These are phyloP conservation scores for Parachaetomium inaequale DNA, from an alignment of 495 filamentous ascomycete species.

Conservation along the genomic window DNA sequence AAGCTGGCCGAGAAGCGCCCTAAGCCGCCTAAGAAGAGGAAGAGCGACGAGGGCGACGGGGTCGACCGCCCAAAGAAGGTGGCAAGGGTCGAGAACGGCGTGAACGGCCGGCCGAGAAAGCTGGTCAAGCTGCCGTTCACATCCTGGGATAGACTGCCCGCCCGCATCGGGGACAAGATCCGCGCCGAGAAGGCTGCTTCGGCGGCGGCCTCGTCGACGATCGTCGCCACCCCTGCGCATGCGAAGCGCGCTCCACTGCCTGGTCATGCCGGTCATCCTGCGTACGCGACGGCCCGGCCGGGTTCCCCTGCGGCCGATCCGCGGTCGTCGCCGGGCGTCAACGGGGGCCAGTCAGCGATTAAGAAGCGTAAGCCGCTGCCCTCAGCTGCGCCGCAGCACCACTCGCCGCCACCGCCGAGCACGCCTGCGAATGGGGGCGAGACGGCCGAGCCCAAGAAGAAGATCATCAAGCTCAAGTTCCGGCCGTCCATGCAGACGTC, in stretches of 20 bases:
- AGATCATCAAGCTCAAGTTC: conserved; percentile 39
- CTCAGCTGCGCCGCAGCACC: conserved; percentile 28
- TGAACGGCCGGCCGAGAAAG: conserved; percentile 23
- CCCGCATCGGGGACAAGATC: conserved; percentile 3
- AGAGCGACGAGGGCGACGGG: conserved; percentile 31
- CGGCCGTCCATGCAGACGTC: conserved; percentile 11
- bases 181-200: neutral
- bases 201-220: conserved; percentile 14
- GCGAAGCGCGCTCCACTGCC: conserved; percentile 12
- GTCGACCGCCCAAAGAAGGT: conserved; percentile 38
- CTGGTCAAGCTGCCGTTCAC: conserved; percentile 25
- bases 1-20: conserved; percentile 21
- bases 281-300: neutral
- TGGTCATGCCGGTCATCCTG: neutral
- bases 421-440: conserved; percentile 7
- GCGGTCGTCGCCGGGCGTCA: conserved; percentile 7
- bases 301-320: neutral
- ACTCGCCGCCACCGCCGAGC: conserved; percentile 10
- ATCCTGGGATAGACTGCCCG: conserved; percentile 21
- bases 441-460: conserved; percentile 11
- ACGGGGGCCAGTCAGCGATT: neutral
- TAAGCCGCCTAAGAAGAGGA: conserved; percentile 33
- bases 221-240: conserved; percentile 18
- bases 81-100: conserved; percentile 30
- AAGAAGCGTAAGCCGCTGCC: conserved; percentile 41